These are phyloP conservation scores for Schizochytrium sp. DNA, from an alignment of 108 stramenopile genomes.

Conservation along the genomic window DNA sequence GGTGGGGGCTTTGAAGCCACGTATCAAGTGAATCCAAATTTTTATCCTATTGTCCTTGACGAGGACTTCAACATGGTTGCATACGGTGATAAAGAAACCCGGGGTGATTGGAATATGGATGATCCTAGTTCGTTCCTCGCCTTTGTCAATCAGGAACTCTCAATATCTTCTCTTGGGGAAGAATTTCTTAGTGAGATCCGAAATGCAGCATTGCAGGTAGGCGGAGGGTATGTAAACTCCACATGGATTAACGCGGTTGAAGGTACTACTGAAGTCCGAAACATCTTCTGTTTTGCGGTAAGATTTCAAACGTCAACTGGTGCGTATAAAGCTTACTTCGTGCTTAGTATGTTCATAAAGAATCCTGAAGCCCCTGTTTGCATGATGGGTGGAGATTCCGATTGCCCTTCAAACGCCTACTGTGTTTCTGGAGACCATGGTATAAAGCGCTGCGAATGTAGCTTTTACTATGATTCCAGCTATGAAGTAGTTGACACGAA, in stretches of 20 bases:
- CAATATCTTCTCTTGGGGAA: background rate
- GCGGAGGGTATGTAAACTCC: background rate
- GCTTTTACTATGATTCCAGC: background rate
- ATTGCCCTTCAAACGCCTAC: background rate
- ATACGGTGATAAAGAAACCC: background rate
- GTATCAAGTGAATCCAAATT: background rate
- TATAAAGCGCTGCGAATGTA: background rate
- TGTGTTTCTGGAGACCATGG: background rate
- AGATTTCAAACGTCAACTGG: background rate
- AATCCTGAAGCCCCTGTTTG: background rate
- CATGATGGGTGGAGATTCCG: background rate
- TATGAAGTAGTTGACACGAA: background rate
- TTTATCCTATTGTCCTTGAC: background rate
- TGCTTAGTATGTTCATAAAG: background rate
- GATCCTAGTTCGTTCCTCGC: background rate
- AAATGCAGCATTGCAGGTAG: background rate
- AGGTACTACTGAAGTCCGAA: background rate
- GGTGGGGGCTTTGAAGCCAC: background rate
- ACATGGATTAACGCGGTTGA: background rate
- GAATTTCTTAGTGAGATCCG: background rate
- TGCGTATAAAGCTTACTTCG: background rate
- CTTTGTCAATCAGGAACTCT: background rate
- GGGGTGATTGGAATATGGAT: background rate
- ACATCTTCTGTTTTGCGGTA: background rate
- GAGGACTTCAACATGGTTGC: constrained; percentile 8